Evolutionary conservation across 768 basidiomycete genomes (phyloP).

Genomic region (Floccularia luteovirens): DNA sequence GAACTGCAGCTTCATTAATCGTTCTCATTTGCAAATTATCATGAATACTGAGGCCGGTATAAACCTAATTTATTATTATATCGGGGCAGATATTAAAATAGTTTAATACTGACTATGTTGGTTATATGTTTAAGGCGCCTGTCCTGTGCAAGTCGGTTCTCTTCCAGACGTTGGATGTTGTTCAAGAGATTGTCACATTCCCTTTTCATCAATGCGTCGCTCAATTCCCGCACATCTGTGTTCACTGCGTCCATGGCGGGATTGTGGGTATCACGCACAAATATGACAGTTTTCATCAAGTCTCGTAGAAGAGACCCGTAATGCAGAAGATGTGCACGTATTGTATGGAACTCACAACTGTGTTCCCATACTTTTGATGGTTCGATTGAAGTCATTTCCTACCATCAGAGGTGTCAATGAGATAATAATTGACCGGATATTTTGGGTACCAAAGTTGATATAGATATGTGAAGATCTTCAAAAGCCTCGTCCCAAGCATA

Average conservation of each 20-base stretch:
- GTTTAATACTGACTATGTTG: constrained; percentile 39
- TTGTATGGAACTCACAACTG: constrained; percentile 49
- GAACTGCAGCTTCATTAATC: constrained; percentile 44
- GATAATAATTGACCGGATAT: not conserved
- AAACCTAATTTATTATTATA: too few species aligned
- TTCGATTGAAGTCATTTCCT: too few species aligned
- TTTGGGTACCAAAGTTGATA: constrained; percentile 36
- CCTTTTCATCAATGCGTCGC: constrained; percentile 25
- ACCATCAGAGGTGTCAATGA: not conserved
- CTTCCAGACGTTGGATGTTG: constrained; percentile 40
- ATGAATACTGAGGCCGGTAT: constrained; percentile 49
- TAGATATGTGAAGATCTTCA: constrained; percentile 42
- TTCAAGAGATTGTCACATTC: constrained; percentile 44
- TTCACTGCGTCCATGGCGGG: constrained; percentile 38
- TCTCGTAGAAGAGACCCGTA: constrained; percentile 49
- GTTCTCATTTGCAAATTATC: constrained; percentile 45
- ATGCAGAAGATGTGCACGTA: constrained; percentile 54
- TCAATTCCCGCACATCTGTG: constrained; percentile 17
- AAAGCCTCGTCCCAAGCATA: constrained; percentile 59
- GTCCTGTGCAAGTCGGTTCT: constrained; percentile 35
- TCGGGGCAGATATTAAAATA: too few species aligned
- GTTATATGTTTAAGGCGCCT: constrained; percentile 44
- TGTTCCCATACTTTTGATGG: too few species aligned
- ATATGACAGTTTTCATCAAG: constrained; percentile 43
- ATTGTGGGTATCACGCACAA: constrained; percentile 40